Percentiles rank a stretch among this genome's conserved stretches.
Conservation (phyloP, 208 protist genomes). For the Acanthamoeba lenticulata region DNA sequence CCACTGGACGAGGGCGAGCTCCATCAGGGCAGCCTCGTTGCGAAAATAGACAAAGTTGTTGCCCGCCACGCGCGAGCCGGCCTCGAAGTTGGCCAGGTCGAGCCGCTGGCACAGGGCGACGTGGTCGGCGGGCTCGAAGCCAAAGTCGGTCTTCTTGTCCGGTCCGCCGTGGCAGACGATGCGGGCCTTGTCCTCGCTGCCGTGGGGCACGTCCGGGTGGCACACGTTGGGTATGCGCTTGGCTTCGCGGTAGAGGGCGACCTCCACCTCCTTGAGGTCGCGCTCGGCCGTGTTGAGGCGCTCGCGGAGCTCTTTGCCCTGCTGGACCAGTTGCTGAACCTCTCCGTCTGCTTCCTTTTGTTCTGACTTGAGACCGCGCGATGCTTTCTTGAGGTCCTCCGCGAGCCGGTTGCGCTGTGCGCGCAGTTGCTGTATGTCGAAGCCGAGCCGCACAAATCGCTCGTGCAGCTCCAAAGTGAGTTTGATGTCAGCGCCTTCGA, state of each 20-base stretch:
- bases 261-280: neutral
- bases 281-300: neutral
- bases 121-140: constrained; percentile 11
- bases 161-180: constrained; percentile 21
- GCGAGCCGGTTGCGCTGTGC: neutral
- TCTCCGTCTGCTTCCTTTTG: neutral
- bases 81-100: constrained; percentile 60
- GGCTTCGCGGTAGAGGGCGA: constrained; percentile 31
- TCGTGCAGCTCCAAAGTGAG: neutral
- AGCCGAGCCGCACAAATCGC: neutral
- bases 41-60: constrained; percentile 81
- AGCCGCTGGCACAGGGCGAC: constrained; percentile 17
- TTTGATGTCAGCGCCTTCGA: neutral
- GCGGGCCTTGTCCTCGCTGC: constrained; percentile 39
- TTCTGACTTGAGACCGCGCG: constrained; percentile 37
- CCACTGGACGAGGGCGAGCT: constrained; percentile 85
- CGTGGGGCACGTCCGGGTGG: constrained; percentile 46
- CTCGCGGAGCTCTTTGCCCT: constrained; percentile 28
- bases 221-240: constrained; percentile 43
- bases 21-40: constrained; percentile 84
- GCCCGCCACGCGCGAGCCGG: constrained; percentile 60
- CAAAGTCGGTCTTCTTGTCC: neutral
- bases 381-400: neutral
- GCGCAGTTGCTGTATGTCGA: neutral
- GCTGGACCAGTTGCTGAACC: neutral